Evolutionary conservation across 371 early-diverging fungal genomes (phyloP).

Genomic region (Sporodiniella umbellata): DNA sequence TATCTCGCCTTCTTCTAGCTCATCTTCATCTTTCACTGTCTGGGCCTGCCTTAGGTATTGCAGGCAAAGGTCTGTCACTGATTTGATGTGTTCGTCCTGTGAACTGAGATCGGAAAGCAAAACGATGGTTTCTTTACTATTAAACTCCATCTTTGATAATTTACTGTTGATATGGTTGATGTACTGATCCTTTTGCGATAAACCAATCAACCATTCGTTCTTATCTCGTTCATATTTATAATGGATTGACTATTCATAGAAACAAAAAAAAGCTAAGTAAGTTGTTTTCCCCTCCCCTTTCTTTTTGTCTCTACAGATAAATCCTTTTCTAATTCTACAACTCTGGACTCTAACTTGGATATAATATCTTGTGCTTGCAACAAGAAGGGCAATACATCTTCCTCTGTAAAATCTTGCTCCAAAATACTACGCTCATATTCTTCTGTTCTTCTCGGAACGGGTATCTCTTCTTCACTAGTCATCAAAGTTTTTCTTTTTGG

Average conservation of each 20-base stretch:
- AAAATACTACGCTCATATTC: slow-evolving; percentile 11
- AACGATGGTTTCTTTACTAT: slow-evolving; percentile 50
- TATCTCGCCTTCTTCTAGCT: slow-evolving; percentile 42
- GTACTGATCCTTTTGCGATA: slow-evolving; percentile 56
- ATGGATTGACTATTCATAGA: slow-evolving; percentile 39
- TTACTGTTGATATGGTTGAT: slow-evolving; percentile 51
- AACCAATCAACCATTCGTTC: slow-evolving; percentile 49
- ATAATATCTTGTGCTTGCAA: slow-evolving; percentile 57
- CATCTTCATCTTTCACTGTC: slow-evolving; percentile 24
- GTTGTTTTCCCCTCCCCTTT: not conserved
- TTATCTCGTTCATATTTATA: slow-evolving; percentile 55
- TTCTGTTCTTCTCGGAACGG: not conserved
- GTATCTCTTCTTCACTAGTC: not conserved
- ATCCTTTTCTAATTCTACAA: slow-evolving; percentile 51
- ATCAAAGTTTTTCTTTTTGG: too few relatives aligned
- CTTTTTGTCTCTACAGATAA: slow-evolving; percentile 30
- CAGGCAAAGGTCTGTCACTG: slow-evolving; percentile 35
- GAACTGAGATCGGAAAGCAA: slow-evolving; percentile 37
- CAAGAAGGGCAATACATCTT: slow-evolving; percentile 51
- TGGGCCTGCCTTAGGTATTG: slow-evolving; percentile 48
- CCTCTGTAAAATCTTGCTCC: slow-evolving; percentile 36
- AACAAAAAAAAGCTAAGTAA: not conserved
- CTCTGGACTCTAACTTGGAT: slow-evolving; percentile 51
- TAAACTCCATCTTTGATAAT: slow-evolving; percentile 47
- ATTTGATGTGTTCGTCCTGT: slow-evolving; percentile 25